phyloP scores from a whole-genome alignment of 495 filamentous ascomycete genomes.

The Cenococcum geophilum region DNA sequence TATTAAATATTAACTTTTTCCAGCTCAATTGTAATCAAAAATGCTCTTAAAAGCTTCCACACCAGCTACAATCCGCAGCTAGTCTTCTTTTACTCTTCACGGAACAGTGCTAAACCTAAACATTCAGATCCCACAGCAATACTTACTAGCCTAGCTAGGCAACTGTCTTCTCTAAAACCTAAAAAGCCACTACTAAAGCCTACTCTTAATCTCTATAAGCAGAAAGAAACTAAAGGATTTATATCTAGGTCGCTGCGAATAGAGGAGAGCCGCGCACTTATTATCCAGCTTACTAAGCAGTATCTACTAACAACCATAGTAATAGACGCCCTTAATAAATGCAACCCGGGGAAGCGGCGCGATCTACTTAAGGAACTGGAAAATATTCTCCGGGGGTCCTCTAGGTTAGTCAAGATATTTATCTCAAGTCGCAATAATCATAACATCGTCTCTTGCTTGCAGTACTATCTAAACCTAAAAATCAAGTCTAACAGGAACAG shows the following conservation, averaged over 20 bases:
- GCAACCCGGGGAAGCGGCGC: conserved; percentile 32
- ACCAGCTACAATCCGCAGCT: background rate
- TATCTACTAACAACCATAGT: conserved; percentile 36
- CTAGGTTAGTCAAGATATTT: conserved; percentile 39
- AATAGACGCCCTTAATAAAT: conserved; percentile 48
- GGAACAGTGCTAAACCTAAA: conserved; percentile 16
- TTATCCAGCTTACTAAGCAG: conserved; percentile 13
- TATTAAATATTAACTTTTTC: conserved; percentile 8
- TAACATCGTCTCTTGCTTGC: conserved; percentile 37
- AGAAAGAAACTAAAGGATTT: background rate
- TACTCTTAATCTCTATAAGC: conserved; percentile 4
- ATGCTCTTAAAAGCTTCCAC: background rate
- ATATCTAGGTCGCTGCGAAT: background rate
- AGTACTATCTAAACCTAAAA: conserved; percentile 31
- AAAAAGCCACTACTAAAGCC: conserved; percentile 11
- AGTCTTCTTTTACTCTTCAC: conserved; percentile 22
- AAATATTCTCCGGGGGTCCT: conserved; percentile 30
- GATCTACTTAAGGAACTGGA: conserved; percentile 37
- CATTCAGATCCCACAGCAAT: conserved; percentile 12
- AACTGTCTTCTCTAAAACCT: conserved; percentile 10
- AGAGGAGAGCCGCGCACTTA: background rate
- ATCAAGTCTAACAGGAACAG: conserved; percentile 34
- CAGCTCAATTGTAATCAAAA: background rate
- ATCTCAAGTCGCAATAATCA: conserved; percentile 39
- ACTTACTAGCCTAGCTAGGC: conserved; percentile 13